These are phyloP conservation scores for Gleditsia sinensis DNA, from an alignment of 306 rosid genomes.

Conservation along the genomic window DNA sequence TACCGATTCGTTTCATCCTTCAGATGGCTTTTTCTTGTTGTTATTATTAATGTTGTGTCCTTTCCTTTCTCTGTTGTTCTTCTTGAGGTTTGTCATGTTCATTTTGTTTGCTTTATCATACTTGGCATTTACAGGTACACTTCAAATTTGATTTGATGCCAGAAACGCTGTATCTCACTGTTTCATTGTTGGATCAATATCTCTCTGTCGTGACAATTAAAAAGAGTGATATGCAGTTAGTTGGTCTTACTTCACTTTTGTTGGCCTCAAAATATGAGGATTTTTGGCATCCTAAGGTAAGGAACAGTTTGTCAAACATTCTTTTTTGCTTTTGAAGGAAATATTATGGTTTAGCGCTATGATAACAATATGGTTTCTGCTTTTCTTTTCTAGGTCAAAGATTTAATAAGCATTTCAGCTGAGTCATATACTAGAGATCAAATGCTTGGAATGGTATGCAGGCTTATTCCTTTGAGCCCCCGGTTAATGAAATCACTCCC, in stretches of 20 bases:
- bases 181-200: slow-evolving; percentile 76
- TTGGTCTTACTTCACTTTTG: slow-evolving; percentile 89
- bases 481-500: not conserved
- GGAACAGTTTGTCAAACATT: slow-evolving; percentile 17
- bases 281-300: slow-evolving; percentile 93
- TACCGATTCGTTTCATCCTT: slow-evolving; percentile 18
- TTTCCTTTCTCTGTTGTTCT: not conserved
- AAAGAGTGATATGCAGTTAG: slow-evolving; percentile 81
- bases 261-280: slow-evolving; percentile 94
- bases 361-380: slow-evolving; percentile 23
- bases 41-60: not conserved
- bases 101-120: slow-evolving; percentile 26
- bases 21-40: not conserved
- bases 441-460: slow-evolving; percentile 56
- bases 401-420: slow-evolving; percentile 80
- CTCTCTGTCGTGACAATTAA: slow-evolving; percentile 65
- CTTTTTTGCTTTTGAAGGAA: not conserved
- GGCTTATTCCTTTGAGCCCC: not conserved
- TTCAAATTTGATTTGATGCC: slow-evolving; percentile 87
- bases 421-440: slow-evolving; percentile 64
- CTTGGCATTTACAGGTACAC: slow-evolving; percentile 67
- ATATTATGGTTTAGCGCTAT: slow-evolving; percentile 12
- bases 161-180: slow-evolving; percentile 81
- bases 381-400: slow-evolving; percentile 59
- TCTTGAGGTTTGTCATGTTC: slow-evolving; percentile 18